Percentiles rank a stretch among this genome's conserved stretches.
These are phyloP conservation scores for Cryptococcus sp. DNA, from an alignment of 1,284 basidiomycete species.

Conservation along the genomic window DNA sequence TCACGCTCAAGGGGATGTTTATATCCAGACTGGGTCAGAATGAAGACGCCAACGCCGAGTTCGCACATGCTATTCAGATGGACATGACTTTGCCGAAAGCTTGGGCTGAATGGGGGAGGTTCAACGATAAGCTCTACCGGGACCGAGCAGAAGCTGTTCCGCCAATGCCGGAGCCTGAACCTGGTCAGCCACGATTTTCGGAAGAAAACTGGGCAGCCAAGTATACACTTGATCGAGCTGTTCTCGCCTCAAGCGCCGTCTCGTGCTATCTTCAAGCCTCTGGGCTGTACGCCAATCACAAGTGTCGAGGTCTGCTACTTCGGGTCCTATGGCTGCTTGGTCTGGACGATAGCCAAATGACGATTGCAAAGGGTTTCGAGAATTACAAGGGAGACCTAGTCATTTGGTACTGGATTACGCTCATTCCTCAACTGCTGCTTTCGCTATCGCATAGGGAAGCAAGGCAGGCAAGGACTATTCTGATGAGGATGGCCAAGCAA, in stretches of 20 bases:
- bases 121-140: conserved; percentile 84
- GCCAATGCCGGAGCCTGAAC: conserved; percentile 39
- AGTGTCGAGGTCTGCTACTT: conserved; percentile 85
- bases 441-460: conserved; percentile 89
- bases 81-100: conserved; percentile 94
- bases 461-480: conserved; percentile 83
- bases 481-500: conserved; percentile 84
- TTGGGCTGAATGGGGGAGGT: conserved; percentile 98
- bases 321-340: conserved; percentile 96
- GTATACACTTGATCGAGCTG: conserved; percentile 51
- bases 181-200: conserved; percentile 62
- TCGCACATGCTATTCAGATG: conserved; percentile 91
- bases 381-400: conserved; percentile 95
- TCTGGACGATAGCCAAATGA: conserved; percentile 70
- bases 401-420: conserved; percentile 98
- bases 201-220: conserved; percentile 52
- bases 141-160: conserved; percentile 41
- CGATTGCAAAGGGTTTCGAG: conserved; percentile 85
- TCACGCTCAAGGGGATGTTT: conserved; percentile 99
- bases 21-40: conserved; percentile 80
- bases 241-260: conserved; percentile 82
- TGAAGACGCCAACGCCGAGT: conserved; percentile 89
- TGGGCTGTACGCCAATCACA: conserved; percentile 89
- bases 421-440: conserved; percentile 92
- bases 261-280: conserved; percentile 98